phyloP scores from a whole-genome alignment of 192 early-diverging fungal species.

The Mortierella hygrophila region DNA sequence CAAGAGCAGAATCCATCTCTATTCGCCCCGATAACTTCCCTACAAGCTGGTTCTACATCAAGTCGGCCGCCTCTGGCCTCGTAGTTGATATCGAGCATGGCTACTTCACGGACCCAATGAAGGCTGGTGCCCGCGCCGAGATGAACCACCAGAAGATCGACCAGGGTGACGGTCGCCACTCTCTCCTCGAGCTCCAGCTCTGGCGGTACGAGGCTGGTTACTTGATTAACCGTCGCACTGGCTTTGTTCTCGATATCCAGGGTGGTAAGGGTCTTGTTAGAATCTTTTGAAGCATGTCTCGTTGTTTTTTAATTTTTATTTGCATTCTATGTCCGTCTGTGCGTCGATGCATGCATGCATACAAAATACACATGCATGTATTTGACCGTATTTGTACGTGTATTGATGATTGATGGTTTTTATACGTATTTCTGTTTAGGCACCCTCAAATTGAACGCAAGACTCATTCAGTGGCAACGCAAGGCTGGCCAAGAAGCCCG shows the following conservation, averaged over 20 bases:
- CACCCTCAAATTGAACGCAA: slow-evolving; percentile 40
- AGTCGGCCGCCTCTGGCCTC: slow-evolving; percentile 46
- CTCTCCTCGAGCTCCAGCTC: slow-evolving; percentile 54
- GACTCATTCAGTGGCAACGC: slow-evolving; percentile 51
- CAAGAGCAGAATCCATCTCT: slow-evolving; percentile 53
- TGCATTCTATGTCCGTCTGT: not conserved
- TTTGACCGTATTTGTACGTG: not conserved
- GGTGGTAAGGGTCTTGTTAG: slow-evolving; percentile 32
- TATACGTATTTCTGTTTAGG: slow-evolving; percentile 9
- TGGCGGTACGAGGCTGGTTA: slow-evolving; percentile 58
- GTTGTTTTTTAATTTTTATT: not conserved
- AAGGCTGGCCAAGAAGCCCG: slow-evolving; percentile 45
- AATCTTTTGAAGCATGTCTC: not conserved
- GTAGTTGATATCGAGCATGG: slow-evolving; percentile 57
- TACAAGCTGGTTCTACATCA: slow-evolving; percentile 55
- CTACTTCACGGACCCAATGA: slow-evolving; percentile 52
- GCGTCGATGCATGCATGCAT: not conserved
- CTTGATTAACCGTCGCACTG: slow-evolving; percentile 56
- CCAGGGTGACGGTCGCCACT: slow-evolving; percentile 43
- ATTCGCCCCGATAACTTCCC: slow-evolving; percentile 55
- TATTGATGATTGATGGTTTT: too few relatives aligned
- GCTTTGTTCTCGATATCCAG: slow-evolving; percentile 51
- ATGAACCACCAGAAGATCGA: slow-evolving; percentile 58
- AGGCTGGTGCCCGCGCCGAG: slow-evolving; percentile 54
- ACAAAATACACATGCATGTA: not conserved